A percentile compares a stretch with the other conserved stretches of the same genome.
Conservation (phyloP, 768 basidiomycete species). For the Lactarius quietus region DNA sequence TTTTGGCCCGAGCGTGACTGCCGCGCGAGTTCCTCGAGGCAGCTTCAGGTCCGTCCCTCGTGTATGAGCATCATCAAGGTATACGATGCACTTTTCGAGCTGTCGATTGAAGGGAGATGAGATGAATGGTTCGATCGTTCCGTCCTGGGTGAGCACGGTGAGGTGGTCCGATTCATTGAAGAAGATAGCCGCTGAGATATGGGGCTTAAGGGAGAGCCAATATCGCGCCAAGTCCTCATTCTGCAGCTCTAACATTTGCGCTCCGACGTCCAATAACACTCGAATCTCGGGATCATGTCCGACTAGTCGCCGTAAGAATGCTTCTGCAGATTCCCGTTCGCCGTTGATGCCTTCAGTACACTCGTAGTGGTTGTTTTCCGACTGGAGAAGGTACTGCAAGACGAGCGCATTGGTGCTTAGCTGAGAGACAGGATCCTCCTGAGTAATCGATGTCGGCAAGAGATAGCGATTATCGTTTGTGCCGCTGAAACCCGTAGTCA, state of each 20-base stretch:
- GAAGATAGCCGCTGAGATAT: constrained; percentile 42
- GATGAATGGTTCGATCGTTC: constrained; percentile 33
- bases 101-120: constrained; percentile 31
- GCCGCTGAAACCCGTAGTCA: constrained; percentile 52
- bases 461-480: constrained; percentile 47
- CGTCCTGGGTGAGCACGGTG: constrained; percentile 28
- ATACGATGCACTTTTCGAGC: not conserved
- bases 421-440: constrained; percentile 40
- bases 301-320: constrained; percentile 35
- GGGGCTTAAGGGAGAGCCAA: constrained; percentile 38
- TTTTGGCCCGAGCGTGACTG: not conserved
- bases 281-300: constrained; percentile 37
- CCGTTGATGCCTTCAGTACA: constrained; percentile 22
- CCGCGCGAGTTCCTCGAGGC: not conserved
- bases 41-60: not conserved
- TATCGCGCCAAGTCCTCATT: constrained; percentile 40
- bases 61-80: not conserved
- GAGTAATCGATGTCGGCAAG: constrained; percentile 36
- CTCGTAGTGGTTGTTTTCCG: constrained; percentile 40
- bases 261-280: constrained; percentile 54
- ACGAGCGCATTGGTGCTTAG: constrained; percentile 48
- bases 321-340: constrained; percentile 24
- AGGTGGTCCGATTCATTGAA: constrained; percentile 32
- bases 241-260: constrained; percentile 50
- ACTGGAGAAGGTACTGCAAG: constrained; percentile 36